These are phyloP conservation scores for Lentinula raphanica DNA, from an alignment of 768 basidiomycete genomes.

Conservation along the genomic window DNA sequence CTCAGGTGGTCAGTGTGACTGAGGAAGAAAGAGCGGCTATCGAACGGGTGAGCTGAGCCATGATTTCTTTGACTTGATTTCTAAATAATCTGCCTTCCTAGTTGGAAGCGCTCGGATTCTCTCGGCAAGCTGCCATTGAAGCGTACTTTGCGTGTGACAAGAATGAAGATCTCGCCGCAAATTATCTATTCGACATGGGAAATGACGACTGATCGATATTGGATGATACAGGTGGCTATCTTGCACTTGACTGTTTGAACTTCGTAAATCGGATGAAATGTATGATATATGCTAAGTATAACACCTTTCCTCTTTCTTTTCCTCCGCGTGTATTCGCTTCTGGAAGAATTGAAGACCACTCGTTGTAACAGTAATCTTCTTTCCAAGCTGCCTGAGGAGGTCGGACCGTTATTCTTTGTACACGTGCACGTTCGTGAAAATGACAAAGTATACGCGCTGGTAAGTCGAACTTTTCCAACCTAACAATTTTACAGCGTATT, in stretches of 20 bases:
- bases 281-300: constrained; percentile 7
- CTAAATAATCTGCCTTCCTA: constrained; percentile 23
- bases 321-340: background rate
- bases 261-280: background rate
- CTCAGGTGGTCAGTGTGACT: constrained; percentile 72
- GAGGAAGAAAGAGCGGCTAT: constrained; percentile 87
- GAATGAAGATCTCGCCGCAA: constrained; percentile 95
- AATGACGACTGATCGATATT: constrained; percentile 54
- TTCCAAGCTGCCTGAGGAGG: background rate
- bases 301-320: background rate
- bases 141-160: constrained; percentile 95
- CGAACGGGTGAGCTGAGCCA: constrained; percentile 58
- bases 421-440: constrained; percentile 1
- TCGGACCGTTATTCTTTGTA: background rate
- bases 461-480: background rate
- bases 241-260: too few relatives aligned
- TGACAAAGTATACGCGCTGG: background rate
- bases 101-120: constrained; percentile 86
- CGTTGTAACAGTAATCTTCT: background rate
- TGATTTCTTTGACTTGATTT: background rate
- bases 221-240: too few relatives aligned
- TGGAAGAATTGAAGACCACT: background rate
- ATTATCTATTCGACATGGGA: constrained; percentile 77
- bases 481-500: too few relatives aligned
- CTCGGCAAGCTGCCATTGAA: constrained; percentile 74